These are phyloP conservation scores for Tuber brumale DNA, from an alignment of 495 filamentous ascomycete species.

Conservation along the genomic window DNA sequence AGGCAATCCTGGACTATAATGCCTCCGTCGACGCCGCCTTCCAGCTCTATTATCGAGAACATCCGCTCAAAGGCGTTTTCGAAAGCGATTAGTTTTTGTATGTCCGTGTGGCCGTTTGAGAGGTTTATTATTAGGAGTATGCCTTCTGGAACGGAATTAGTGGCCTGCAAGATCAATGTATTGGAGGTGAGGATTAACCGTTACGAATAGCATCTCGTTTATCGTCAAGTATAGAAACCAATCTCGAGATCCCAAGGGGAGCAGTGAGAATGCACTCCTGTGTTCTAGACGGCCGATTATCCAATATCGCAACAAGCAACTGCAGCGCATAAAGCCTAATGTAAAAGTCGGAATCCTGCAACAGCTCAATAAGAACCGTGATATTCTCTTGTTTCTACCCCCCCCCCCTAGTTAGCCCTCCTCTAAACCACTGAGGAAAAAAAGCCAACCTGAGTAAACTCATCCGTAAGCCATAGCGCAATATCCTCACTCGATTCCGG, in stretches of 20 bases:
- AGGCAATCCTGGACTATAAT: constrained; percentile 92
- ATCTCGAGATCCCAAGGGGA: constrained; percentile 75
- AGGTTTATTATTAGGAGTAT: constrained; percentile 63
- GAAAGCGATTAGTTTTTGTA: constrained; percentile 91
- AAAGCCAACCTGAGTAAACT: constrained; percentile 78
- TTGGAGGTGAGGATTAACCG: constrained; percentile 53
- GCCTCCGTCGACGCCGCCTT: constrained; percentile 76
- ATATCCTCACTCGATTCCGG: constrained; percentile 97
- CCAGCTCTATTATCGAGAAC: constrained; percentile 70
- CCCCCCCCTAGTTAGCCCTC: constrained; percentile 45
- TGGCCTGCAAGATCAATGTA: background rate
- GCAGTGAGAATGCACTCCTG: constrained; percentile 90
- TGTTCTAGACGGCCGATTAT: constrained; percentile 85
- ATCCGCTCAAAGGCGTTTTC: constrained; percentile 86
- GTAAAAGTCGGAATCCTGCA: constrained; percentile 85
- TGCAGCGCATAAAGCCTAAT: constrained; percentile 88
- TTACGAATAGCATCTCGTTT: constrained; percentile 81
- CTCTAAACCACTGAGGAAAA: background rate
- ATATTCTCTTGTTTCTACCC: constrained; percentile 90
- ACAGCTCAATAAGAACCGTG: constrained; percentile 76
- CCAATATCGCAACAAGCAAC: constrained; percentile 75
- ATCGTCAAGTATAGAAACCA: constrained; percentile 79
- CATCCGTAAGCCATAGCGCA: constrained; percentile 91
- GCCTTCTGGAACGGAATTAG: constrained; percentile 49
- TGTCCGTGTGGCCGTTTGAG: constrained; percentile 64